Base-by-base conservation (phyloP, 2,329 filamentous ascomycete species). In the Talaromyces funiculosus region DNA sequence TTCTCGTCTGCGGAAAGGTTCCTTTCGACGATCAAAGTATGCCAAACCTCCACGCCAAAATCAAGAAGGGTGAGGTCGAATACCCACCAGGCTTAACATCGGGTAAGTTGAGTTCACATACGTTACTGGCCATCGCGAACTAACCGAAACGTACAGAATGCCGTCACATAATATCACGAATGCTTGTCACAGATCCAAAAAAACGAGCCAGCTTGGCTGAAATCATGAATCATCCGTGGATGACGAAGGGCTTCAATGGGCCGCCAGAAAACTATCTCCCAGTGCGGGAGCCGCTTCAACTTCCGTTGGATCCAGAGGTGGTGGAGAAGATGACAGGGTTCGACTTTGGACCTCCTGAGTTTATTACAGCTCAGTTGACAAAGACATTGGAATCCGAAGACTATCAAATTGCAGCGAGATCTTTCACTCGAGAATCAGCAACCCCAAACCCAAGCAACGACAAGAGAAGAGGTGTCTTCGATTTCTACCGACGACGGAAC, bases 11-110 rank as follows among this genome's bases (percentile, higher is more conserved):
- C 72, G 94, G 94, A 57, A 97, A 97, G 75, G 94, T 99, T 3
- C 94, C 94, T 0, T 99, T 99, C 70, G 94, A 99, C 72, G 94
- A 99, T 72, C 94, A 99, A 77, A 97, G 92, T 78, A 99, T 99
- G 92, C 94, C 93, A 37, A 92, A 96, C 64, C 81, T 99, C 53
- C 94, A 99, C 77, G 92, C 93, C 61, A 99, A 99, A 79, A 99
- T 99, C 76, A 99, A 99, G 80, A 96, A 96, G 73, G 94, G 94
- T 37, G 78, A 90, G 55, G 94, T 97, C 18, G 94, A 99, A 73
- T 99, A 97, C 74, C 94, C 94, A 2, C 90, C 87, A 62, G 97
- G 94, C 86, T 81, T 99, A 40, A 93, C 91, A 61, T 86, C 86
- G 68, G 93, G 93, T 95, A 82, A 73, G 87, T 77, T 22, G 33